Evolutionary conservation across 2,329 filamentous ascomycete genomes (phyloP).

Genomic region (Verticillium isaacii): DNA sequence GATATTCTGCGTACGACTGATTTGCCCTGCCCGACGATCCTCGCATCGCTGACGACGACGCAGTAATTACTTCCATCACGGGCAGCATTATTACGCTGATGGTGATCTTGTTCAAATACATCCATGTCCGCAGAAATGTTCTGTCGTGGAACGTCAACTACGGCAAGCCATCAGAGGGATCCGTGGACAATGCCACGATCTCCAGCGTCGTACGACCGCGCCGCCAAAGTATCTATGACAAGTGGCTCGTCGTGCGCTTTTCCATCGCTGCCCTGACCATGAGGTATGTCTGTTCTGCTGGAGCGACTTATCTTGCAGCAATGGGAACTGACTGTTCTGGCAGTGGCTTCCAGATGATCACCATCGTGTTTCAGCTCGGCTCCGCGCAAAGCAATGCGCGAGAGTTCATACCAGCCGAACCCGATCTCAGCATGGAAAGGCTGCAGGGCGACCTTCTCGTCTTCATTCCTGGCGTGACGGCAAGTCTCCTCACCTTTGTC

Average conservation of each 20-base stretch:
- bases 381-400: constrained; percentile 23
- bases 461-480: constrained; percentile 20
- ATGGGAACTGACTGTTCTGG: not conserved
- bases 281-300: constrained; percentile 18
- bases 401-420: constrained; percentile 19
- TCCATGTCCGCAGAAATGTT: constrained; percentile 23
- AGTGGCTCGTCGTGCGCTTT: constrained; percentile 39
- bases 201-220: not conserved
- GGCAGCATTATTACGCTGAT: not conserved
- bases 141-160: constrained; percentile 25
- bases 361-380: constrained; percentile 30
- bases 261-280: constrained; percentile 36
- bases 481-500: constrained; percentile 17
- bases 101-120: not conserved
- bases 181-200: constrained; percentile 8
- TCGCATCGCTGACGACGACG: not conserved
- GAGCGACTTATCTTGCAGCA: not conserved
- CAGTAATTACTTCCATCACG: not conserved
- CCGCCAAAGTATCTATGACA: constrained; percentile 34
- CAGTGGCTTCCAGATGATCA: constrained; percentile 30
- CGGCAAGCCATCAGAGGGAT: constrained; percentile 16
- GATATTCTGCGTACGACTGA: constrained; percentile 12
- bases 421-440: constrained; percentile 24
- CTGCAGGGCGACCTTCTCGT: constrained; percentile 13
- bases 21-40: constrained; percentile 16